Evolutionary conservation across 192 early-diverging fungal species (phyloP), one percentile per base, ranked within the genome.

Genomic region (Backusella australiensis): DNA sequence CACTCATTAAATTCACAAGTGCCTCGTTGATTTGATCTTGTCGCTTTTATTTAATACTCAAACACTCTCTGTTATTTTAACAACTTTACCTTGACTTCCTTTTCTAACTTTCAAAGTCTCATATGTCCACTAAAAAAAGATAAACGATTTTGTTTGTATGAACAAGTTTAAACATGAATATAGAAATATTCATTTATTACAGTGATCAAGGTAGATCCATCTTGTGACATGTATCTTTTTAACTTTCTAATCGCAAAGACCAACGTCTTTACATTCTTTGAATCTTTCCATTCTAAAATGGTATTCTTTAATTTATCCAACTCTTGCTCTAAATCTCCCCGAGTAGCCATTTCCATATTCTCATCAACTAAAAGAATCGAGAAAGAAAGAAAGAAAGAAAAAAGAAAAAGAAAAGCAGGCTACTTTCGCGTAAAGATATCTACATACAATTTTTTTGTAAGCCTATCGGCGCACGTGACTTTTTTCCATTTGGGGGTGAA

Each of bases 211-310:
- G 36, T 41, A 19, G 26, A 26, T 36, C 59, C 63, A 29, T 75
- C 38, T 14, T 34, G 39, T 41, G 73, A 36, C 39, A 75, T 44
- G 41, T 41, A 67, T 44, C 53, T 39, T 63, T 75, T 75, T 67
- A 75, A 63, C 29, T 75, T 75, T 67, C 39, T 65, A 63, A 75
- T 75, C n/a, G 73, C 53, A 26, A 75, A 41, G 21, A 71, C 41
- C 2, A 71, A 21, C n/a, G 69, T 38, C 23, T 71, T 71, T 71
- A 71, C 38, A 12, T 15, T 44, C 15, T 44, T 44, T 26, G 69
- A 39, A 38, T 26, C 23, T 71, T 15, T 44, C 38, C 69, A 71
- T 44, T 35, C 23, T 44, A 71, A 26, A 29, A 71, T 71, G 21
- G 41, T 14, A 15, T 9, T 44, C 21, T 35, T 29, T 44, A 71